Conservation (phyloP, 176 grass and related monocot species). For the Phoenix roebelenii region DNA sequence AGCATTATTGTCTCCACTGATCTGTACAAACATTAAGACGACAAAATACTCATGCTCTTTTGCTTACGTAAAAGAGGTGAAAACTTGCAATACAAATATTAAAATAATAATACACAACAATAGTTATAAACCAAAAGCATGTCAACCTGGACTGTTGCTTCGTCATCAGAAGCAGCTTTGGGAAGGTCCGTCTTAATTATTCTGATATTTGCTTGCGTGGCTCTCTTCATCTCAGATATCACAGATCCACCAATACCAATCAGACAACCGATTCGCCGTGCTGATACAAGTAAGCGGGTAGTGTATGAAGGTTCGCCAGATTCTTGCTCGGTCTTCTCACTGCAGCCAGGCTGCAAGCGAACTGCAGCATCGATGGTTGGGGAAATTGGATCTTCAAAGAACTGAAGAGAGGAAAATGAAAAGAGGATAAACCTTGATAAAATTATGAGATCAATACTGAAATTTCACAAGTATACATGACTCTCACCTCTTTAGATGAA, state of each 20-base stretch:
- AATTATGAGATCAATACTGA: neutral
- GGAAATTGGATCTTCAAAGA: slow-evolving; percentile 87
- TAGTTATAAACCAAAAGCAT: neutral
- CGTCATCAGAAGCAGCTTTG: slow-evolving; percentile 80
- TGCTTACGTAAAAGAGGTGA: neutral
- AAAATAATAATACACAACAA: neutral
- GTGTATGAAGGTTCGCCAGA: slow-evolving; percentile 54
- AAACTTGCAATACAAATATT: neutral
- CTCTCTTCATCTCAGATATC: slow-evolving; percentile 81
- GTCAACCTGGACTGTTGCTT: slow-evolving; percentile 92
- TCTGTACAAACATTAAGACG: slow-evolving; percentile 24
- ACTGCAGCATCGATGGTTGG: slow-evolving; percentile 84
- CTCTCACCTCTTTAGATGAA: slow-evolving; percentile 81
- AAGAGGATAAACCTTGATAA: no score
- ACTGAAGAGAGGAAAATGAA: slow-evolving; percentile 22
- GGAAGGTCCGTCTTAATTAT: slow-evolving; percentile 90
- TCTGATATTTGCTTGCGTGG: slow-evolving; percentile 71
- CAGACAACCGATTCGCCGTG: slow-evolving; percentile 78
- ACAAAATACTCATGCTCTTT: slow-evolving; percentile 6
- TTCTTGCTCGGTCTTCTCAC: slow-evolving; percentile 72
- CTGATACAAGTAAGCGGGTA: slow-evolving; percentile 79
- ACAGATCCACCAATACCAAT: slow-evolving; percentile 93
- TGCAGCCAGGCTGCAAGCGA: slow-evolving; percentile 76
- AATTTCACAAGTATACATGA: slow-evolving; percentile 5
- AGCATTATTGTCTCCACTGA: slow-evolving; percentile 73